These are phyloP conservation scores for Spergularia marina DNA, from an alignment of 148 eudicot genomes.

Conservation along the genomic window DNA sequence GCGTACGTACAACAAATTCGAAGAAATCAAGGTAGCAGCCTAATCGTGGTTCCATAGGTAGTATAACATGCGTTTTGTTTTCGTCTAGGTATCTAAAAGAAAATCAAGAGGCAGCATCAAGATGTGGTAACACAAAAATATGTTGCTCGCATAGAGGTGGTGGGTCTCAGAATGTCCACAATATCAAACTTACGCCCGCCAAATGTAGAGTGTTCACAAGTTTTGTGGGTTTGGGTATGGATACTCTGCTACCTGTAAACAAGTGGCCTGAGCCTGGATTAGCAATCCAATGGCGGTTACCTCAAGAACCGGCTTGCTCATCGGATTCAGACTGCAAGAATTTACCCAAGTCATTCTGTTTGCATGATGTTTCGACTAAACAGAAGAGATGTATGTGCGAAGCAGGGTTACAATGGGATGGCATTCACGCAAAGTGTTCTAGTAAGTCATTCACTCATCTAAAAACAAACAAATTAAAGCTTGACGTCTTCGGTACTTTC, in stretches of 20 bases:
- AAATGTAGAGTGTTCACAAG: constrained; percentile 51
- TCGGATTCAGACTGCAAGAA: constrained; percentile 32
- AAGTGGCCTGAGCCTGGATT: constrained; percentile 53
- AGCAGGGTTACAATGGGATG: constrained; percentile 38
- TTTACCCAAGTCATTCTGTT: constrained; percentile 37
- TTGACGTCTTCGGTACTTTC: too few relatives aligned
- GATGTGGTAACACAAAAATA: constrained; percentile 23
- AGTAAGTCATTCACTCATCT: constrained; percentile 26
- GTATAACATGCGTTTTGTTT: neutral
- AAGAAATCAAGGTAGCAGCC: too few relatives aligned
- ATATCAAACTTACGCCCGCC: constrained; percentile 30
- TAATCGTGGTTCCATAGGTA: too few relatives aligned
- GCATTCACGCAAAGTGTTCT: constrained; percentile 35
- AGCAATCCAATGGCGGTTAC: constrained; percentile 46
- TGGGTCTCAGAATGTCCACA: constrained; percentile 42
- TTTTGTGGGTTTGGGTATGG: constrained; percentile 38
- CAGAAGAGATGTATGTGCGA: constrained; percentile 44
- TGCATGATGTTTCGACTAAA: constrained; percentile 19
- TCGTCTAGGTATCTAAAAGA: constrained; percentile 16
- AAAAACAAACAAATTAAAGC: too few relatives aligned
- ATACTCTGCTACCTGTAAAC: constrained; percentile 34
- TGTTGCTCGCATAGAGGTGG: constrained; percentile 55
- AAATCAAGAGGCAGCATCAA: constrained; percentile 21
- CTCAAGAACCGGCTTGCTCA: constrained; percentile 38
- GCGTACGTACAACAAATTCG: too few relatives aligned